Evolutionary conservation across 495 filamentous ascomycete genomes (phyloP), one percentile per base, ranked within the genome.

Genomic region (Usnea hakonensis): DNA sequence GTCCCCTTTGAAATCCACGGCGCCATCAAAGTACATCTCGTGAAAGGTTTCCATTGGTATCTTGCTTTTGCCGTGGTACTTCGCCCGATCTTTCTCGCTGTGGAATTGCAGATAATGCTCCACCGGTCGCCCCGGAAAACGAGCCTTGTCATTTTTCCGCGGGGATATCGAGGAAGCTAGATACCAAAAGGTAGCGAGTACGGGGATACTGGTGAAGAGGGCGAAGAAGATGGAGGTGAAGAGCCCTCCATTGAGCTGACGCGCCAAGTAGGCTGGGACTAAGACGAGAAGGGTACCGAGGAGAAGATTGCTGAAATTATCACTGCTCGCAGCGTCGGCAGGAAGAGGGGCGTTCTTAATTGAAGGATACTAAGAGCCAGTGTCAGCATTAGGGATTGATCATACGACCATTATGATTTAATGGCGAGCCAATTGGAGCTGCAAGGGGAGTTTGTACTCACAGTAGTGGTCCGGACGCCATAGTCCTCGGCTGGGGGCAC

Each of bases 1-100:
- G 65, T 87, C 85, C 37, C 83, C 83, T 60, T 84, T 87, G 76
- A 88, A 86, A 61, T 84, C 80, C 10, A 87, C 85, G 38, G 81
- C 71, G 54, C 81, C 80, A 52, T 81, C 75, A 66, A 87, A 84
- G 74, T 87, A 88, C 79, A 79, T 87, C 70, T 88, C 85, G 55
- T 84, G 80, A 70, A 88, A 87, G 8, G 80, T 81, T 64, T 85
- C 79, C 78, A 88, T 83, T 13, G 85, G 83, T 43, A 88, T 85
- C 70, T 81, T 84, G 73, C 78, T 84, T 68, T 78, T 80, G 62
- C 85, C 85, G 61, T 75, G 74, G 70, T 84, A 88, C 60, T 76
- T 83, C 8, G 74, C 72, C 48, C 74, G 71, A 65, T 88, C 83
- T 59, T 77, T 76, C 60, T 84, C 78, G 55, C 72, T 78, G 64